Base-by-base conservation (phyloP, 2,329 filamentous ascomycete genomes). In the Trichoderma pleuroti region DNA sequence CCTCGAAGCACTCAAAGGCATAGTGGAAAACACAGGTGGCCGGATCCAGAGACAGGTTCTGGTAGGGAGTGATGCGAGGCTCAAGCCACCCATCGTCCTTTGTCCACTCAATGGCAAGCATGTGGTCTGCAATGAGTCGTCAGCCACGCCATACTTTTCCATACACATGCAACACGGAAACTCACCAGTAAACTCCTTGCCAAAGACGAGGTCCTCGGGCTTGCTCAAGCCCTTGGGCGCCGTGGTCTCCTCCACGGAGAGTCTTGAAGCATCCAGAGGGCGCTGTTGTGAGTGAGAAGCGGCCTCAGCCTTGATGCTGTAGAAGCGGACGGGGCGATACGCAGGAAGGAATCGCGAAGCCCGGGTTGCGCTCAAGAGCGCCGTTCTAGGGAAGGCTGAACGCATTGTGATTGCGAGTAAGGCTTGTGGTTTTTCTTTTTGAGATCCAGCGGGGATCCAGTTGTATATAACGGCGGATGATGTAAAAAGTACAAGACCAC, bases 11-110 rank as follows among this genome's bases (percentile, higher is more conserved):
- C 82, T 97, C 93, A 79, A 98, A 98, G 62, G 93, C 96, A 83
- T 99, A 99, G 87, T 99, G 96, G 84, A 99, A 95, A 73, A 98
- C 96, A 84, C 94, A 98, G 39, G 93, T 96, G 56, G 96, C 93
- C 30, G 96, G 96, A 81, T 98, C 96, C 77, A 99, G 91, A 59
- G 93, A 95, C 76, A 99, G 92, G 84, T 98, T 98, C 83, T 98
- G 94, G 86, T 98, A 98, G 24, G 96, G 96, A 21, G 88, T 90
- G 79, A 99, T 98, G 74, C 89, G 87, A 71, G 95, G 93, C 16
- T 90, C 83, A 54, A 91, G 84, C 96, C 96, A 98, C 80, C 94
- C 96, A 74, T 92, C 86, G 62, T 88, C 84, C 72, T 93, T 89
- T 69, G 92, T 95, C 96, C 96, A 99, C 85, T 98, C 94, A 76